Percentiles rank a stretch among this genome's conserved stretches.
Evolutionary conservation across 2,329 filamentous ascomycete genomes (phyloP).

Genomic region (Pseudogymnoascus sp.): DNA sequence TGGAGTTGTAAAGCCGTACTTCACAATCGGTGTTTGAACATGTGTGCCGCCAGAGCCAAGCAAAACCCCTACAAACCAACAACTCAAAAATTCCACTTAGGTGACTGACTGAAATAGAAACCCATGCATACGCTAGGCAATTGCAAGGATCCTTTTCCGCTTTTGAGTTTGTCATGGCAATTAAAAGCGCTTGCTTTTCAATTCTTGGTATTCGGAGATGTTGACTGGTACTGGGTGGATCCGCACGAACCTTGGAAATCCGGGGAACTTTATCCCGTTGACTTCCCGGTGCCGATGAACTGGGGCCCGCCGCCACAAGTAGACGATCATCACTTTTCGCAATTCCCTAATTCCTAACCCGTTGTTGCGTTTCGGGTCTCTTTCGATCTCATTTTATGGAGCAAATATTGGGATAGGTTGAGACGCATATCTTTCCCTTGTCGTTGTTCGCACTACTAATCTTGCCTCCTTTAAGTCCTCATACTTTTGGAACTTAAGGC

Average conservation of each 20-base stretch:
- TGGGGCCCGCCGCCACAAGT: background rate
- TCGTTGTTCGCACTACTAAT: background rate
- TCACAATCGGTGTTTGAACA: background rate
- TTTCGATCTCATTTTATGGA: background rate
- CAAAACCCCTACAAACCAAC: background rate
- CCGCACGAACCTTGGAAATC: background rate
- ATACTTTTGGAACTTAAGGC: background rate
- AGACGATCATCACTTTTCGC: background rate
- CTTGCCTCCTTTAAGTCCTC: background rate
- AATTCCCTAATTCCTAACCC: background rate
- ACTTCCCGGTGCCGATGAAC: background rate
- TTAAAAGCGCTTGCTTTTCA: background rate
- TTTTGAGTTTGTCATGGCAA: background rate
- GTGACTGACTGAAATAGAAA: background rate
- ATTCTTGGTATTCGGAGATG: background rate
- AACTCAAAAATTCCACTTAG: background rate
- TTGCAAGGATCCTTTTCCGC: background rate
- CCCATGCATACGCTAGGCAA: background rate
- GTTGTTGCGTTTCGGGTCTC: background rate
- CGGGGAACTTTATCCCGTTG: background rate
- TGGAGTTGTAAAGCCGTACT: background rate
- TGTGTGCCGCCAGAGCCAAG: background rate
- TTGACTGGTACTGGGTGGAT: background rate
- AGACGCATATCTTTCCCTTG: background rate
- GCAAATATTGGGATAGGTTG: background rate